These are phyloP conservation scores for Royoungia palumana DNA, from an alignment of 768 basidiomycete species.

Conservation along the genomic window DNA sequence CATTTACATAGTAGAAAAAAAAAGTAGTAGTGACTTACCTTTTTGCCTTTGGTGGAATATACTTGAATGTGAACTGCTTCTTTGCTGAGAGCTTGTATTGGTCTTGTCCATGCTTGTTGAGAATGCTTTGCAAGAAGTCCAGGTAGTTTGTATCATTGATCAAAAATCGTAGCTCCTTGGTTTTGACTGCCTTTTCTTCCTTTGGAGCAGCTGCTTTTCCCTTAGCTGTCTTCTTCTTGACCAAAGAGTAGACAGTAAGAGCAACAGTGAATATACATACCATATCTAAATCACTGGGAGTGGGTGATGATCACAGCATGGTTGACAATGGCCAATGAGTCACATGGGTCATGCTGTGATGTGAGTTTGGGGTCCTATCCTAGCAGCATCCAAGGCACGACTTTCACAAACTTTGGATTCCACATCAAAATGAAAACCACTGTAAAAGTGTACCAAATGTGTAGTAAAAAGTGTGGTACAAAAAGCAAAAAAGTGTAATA, in stretches of 20 bases:
- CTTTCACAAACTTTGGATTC: too few species aligned
- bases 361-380: too few species aligned
- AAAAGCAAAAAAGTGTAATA: too few species aligned
- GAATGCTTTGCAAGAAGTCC: conserved; percentile 3
- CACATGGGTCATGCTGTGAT: too few species aligned
- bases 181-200: conserved; percentile 5
- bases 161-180: conserved; percentile 2
- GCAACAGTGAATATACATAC: background rate
- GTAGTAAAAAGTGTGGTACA: too few species aligned
- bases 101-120: conserved; percentile 9
- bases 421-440: too few species aligned
- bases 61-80: conserved; percentile 9
- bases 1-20: too few species aligned
- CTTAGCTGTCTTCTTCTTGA: background rate
- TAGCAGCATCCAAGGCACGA: too few species aligned
- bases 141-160: background rate
- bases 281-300: too few species aligned
- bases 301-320: too few species aligned
- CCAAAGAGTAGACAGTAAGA: background rate
- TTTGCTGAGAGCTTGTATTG: conserved; percentile 23
- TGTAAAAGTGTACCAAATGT: too few species aligned
- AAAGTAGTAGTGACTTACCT: background rate
- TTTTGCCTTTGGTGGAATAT: conserved; percentile 4
- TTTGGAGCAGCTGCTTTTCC: background rate
- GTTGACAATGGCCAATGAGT: too few species aligned